Evolutionary conservation across 768 basidiomycete genomes (phyloP).

Genomic region (Tricholoma matsutake): DNA sequence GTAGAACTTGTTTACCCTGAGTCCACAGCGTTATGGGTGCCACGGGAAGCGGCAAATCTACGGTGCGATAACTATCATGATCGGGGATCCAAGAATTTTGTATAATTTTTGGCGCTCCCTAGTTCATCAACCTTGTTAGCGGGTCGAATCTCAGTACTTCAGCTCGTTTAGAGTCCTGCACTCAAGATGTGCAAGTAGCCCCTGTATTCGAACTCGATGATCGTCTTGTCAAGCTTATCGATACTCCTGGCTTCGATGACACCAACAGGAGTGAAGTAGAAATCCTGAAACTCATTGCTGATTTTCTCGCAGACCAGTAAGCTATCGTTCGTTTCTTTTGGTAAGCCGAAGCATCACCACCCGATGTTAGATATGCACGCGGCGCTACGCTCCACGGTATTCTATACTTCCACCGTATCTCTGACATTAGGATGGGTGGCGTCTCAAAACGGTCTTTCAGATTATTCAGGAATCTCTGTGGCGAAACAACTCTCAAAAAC

Average conservation of each 20-base stretch:
- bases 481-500: conserved; percentile 23
- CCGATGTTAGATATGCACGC: neutral
- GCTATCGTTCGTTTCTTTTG: neutral
- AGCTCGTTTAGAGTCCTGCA: conserved; percentile 10
- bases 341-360: neutral
- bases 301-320: neutral
- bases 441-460: conserved; percentile 18
- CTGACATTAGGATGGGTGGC: conserved; percentile 26
- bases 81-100: no score
- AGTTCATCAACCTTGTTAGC: neutral
- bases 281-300: conserved; percentile 7
- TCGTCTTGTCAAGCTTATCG: conserved; percentile 8
- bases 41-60: neutral
- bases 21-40: neutral
- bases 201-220: neutral
- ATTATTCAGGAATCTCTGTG: conserved; percentile 34
- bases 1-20: neutral
- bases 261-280: conserved; percentile 5
- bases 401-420: conserved; percentile 40
- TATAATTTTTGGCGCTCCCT: neutral
- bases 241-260: conserved; percentile 2
- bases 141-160: neutral
- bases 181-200: conserved; percentile 3
- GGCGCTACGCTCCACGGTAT: conserved; percentile 24
- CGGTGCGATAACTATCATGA: neutral